phyloP scores from a whole-genome alignment of 306 rosid species.

The Acacia melanoxylon region DNA sequence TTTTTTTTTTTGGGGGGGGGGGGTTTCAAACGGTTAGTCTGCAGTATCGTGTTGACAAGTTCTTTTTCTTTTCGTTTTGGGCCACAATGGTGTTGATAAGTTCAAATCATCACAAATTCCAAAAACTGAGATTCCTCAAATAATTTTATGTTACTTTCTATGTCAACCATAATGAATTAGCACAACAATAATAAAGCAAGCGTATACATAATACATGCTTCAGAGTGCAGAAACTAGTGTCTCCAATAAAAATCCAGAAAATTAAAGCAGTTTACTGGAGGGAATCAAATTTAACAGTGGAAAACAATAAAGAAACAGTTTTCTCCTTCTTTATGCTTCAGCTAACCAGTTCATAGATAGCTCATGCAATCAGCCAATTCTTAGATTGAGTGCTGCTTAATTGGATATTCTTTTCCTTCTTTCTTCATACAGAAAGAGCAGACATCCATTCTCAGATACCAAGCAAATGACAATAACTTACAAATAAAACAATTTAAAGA shows the following conservation, averaged over 20 bases:
- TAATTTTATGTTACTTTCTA: background rate
- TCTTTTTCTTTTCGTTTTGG: background rate
- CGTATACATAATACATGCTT: background rate
- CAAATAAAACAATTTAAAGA: slow-evolving; percentile 14
- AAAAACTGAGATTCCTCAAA: background rate
- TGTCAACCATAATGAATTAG: background rate
- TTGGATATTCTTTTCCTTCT: background rate
- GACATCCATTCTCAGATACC: background rate
- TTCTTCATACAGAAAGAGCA: background rate
- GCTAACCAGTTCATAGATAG: background rate
- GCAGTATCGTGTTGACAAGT: background rate
- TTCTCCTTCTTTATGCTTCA: background rate
- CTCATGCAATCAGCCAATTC: background rate
- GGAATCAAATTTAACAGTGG: background rate
- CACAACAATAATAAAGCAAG: background rate
- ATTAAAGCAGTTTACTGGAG: background rate
- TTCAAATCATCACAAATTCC: background rate
- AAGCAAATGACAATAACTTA: background rate
- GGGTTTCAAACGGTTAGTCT: background rate
- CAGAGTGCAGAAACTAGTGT: background rate
- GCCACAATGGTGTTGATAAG: background rate
- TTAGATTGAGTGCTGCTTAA: slow-evolving; percentile 9
- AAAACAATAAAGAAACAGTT: background rate
- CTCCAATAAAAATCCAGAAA: background rate
- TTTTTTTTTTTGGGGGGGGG: too few species aligned